phyloP scores from a whole-genome alignment of 208 protist genomes.

The Endotrypanum monterogeii region DNA sequence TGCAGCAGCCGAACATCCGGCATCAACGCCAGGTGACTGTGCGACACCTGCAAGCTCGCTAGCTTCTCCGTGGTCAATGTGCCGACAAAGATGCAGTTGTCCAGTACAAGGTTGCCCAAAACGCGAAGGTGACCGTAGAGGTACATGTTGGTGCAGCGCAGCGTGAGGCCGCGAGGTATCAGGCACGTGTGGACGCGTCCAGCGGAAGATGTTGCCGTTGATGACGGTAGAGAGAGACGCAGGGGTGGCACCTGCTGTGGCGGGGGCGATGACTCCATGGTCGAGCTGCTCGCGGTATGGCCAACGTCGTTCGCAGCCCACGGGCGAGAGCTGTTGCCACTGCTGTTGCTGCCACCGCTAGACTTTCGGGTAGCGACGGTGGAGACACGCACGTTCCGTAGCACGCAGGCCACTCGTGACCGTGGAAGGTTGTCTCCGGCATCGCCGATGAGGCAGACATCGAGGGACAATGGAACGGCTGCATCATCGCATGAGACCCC shows the following conservation, averaged over 20 bases:
- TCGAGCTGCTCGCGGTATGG: neutral
- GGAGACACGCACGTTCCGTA: conserved; percentile 32
- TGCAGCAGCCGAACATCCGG: conserved; percentile 35
- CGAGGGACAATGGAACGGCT: conserved; percentile 1
- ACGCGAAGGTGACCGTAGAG: conserved; percentile 65
- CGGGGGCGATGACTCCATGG: too few species aligned
- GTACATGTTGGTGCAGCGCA: conserved; percentile 46
- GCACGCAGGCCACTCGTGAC: conserved; percentile 20
- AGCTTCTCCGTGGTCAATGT: conserved; percentile 42
- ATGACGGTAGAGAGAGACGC: conserved; percentile 24
- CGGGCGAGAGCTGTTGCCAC: neutral
- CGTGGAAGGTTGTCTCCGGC: neutral
- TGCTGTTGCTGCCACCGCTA: neutral
- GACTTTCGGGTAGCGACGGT: neutral
- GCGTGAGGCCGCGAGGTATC: conserved; percentile 41
- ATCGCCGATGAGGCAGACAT: conserved; percentile 24
- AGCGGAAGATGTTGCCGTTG: conserved; percentile 20
- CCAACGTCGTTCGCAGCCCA: neutral
- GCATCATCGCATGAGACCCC: neutral
- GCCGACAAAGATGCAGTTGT: conserved; percentile 64
- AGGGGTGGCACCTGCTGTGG: conserved; percentile 2
- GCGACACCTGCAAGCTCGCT: conserved; percentile 42
- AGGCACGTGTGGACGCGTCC: conserved; percentile 33
- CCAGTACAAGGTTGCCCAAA: conserved; percentile 49
- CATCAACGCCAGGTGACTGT: conserved; percentile 43